Evolutionary conservation across 768 basidiomycete genomes (phyloP), one percentile per base, ranked within the genome.

Genomic region (Leucogyrophana mollusca): DNA sequence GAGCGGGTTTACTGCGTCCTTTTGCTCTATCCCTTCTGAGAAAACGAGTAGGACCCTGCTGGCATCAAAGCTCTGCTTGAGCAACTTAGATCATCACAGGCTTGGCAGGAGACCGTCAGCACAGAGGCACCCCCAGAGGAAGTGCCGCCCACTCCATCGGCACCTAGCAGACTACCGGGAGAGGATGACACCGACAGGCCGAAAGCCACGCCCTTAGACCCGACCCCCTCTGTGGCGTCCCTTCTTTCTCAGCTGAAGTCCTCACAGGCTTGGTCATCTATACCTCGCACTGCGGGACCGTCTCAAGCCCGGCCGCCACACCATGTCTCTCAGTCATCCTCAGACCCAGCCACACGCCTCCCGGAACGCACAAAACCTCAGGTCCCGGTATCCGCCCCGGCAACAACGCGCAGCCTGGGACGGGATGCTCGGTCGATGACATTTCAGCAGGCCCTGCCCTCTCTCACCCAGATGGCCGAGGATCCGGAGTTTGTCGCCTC

Each of bases 1-100:
- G 61, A 66, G 60, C 49, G 10, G 13, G 17, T 34, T 23, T 17
- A 24, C 34, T 7, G 8, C 23, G 14, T 41, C 36, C 16, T 38
- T 22, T 25, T 51, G 21, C 14, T 16, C 17, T 17, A 10, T 17
- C 23, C 17, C 27, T 27, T 25, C 22, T 49, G 6, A 41, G 14
- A 34, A n/a, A n/a, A n/a, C n/a, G 33, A 17, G 36, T 41, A 90
- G 87, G 86, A 90, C 63, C 70, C 83, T 38, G 71, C 71, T 50
- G 79, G 77, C 36, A 74, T 93, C 39, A 77, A 80, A 55, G 82
- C 86, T 21, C 73, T 92, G 20, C 75, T 93, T 14, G 85, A 90
- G 43, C 78, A 79, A 51, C 70, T 91, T 10, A 73, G 79, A 41
- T 65, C 73, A 3, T 90, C 89, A 3, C 73, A 79, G 55, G 85